A percentile compares a stretch with the other conserved stretches of the same genome.
These are phyloP conservation scores for Trichomonas gallinae DNA, from an alignment of 208 protist genomes.

Conservation along the genomic window DNA sequence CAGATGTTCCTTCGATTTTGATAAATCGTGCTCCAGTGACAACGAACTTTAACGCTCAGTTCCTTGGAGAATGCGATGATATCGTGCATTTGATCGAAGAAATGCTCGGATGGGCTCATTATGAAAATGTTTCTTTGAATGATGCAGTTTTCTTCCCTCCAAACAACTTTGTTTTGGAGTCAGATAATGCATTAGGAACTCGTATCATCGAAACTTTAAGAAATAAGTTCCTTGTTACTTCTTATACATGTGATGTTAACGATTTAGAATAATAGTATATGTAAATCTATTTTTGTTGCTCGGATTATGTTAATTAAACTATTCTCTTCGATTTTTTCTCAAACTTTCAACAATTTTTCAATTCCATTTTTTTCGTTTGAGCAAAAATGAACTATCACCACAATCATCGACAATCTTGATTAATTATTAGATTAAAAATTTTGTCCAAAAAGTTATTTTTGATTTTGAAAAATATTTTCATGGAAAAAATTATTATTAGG, in stretches of 20 bases:
- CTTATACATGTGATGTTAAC: background rate
- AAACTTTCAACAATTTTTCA: too few relatives aligned
- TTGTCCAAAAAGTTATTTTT: too few relatives aligned
- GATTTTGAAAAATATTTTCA: too few relatives aligned
- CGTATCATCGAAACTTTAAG: background rate
- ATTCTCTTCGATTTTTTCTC: too few relatives aligned
- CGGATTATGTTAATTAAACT: too few relatives aligned
- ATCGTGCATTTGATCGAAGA: background rate
- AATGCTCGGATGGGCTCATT: background rate
- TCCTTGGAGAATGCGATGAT: background rate
- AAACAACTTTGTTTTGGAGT: background rate
- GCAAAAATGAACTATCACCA: too few relatives aligned
- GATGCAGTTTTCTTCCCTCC: background rate
- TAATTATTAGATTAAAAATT: too few relatives aligned
- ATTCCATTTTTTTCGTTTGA: too few relatives aligned
- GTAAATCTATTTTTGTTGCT: background rate
- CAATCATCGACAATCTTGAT: too few relatives aligned
- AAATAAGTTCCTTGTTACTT: background rate
- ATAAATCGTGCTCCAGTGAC: background rate
- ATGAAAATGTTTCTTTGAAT: background rate
- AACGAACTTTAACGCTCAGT: background rate
- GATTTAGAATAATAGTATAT: background rate
- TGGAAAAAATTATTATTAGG: too few relatives aligned
- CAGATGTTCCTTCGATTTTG: background rate
- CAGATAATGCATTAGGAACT: background rate